phyloP scores from a whole-genome alignment of 305 asterid genomes.

The Solanum aculeatissimum region DNA sequence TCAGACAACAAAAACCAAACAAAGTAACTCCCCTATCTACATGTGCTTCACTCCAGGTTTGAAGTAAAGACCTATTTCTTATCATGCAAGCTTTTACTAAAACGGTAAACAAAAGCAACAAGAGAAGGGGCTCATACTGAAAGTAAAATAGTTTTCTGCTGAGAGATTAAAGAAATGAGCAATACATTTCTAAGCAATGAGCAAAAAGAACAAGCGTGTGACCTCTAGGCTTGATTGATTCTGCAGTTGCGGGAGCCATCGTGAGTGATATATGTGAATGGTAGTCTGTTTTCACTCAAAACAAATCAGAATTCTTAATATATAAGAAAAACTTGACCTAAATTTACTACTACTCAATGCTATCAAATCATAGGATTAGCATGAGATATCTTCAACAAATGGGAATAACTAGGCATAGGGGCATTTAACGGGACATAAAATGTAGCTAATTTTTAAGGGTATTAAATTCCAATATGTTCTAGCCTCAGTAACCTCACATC shows the following conservation, averaged over 20 bases:
- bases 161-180: neutral
- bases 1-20: neutral
- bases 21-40: neutral
- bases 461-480: neutral
- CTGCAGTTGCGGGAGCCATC: conserved; percentile 6
- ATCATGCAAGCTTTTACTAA: neutral
- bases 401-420: neutral
- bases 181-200: neutral
- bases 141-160: neutral
- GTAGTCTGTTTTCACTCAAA: neutral
- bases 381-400: neutral
- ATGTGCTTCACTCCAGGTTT: neutral
- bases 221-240: conserved; percentile 5
- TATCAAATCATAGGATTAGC: neutral
- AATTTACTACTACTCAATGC: neutral
- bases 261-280: neutral
- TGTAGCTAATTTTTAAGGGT: neutral
- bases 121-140: neutral
- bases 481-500: neutral
- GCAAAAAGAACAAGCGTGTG: neutral
- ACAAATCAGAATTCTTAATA: neutral
- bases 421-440: neutral
- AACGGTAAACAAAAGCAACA: neutral
- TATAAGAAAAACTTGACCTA: neutral
- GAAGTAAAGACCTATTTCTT: neutral